A percentile compares a stretch with the other conserved stretches of the same genome.
These are phyloP conservation scores for Sordariomycetes sp. DNA, from an alignment of 2,329 filamentous ascomycete genomes.

Conservation along the genomic window DNA sequence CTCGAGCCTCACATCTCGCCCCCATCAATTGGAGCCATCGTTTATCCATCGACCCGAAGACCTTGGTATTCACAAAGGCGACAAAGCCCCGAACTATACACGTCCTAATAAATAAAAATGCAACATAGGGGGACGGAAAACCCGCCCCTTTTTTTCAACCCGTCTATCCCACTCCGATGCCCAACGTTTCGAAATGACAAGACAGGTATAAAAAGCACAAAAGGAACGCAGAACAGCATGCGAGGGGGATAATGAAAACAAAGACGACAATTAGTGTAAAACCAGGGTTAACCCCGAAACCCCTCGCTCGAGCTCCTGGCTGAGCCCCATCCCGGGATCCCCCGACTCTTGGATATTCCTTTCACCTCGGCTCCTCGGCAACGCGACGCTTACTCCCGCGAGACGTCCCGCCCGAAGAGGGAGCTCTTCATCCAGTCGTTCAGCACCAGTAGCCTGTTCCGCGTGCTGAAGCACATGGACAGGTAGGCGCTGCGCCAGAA, in stretches of 20 bases:
- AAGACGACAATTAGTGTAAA: neutral
- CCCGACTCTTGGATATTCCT: no score
- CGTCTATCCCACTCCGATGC: no score
- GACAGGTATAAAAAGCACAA: neutral
- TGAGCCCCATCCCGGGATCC: neutral
- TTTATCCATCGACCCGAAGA: no score
- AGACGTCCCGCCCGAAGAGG: constrained; percentile 91
- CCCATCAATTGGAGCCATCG: no score
- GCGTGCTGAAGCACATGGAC: constrained; percentile 99
- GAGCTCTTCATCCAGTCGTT: constrained; percentile 97
- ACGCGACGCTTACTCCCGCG: constrained; percentile 52
- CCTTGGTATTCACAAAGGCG: neutral
- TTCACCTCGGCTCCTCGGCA: neutral
- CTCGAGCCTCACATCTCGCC: no score
- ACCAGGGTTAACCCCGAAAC: neutral
- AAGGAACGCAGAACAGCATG: neutral
- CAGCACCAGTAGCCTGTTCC: constrained; percentile 87
- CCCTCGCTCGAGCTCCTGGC: no score
- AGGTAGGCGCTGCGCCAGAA: constrained; percentile 98
- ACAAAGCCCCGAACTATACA: neutral
- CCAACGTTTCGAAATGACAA: neutral
- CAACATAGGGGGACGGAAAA: neutral
- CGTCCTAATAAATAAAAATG: neutral
- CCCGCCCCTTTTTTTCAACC: neutral
- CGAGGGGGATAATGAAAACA: neutral